Conservation (phyloP, 495 filamentous ascomycete species). For the Penicillium roqueforti region DNA sequence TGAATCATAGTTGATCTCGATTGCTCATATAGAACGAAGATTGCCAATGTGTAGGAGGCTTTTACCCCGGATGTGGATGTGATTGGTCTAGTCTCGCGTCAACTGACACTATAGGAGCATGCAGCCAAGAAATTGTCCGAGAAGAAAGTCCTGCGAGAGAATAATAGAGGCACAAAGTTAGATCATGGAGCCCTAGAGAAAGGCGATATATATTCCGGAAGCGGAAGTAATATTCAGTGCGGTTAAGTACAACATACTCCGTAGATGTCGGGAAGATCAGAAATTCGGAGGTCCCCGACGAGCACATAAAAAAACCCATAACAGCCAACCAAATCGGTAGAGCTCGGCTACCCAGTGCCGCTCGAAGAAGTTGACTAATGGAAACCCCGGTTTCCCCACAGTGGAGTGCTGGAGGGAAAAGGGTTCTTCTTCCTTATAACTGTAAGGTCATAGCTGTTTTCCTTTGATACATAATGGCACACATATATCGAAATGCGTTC, state of each 20-base stretch:
- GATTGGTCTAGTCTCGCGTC: slow-evolving; percentile 2
- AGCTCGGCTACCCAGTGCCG: slow-evolving; percentile 29
- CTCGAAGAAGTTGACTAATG: slow-evolving; percentile 22
- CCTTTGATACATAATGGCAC: background rate
- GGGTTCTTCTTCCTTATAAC: background rate
- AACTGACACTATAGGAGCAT: background rate
- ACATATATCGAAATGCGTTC: background rate
- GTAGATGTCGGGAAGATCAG: background rate
- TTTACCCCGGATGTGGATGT: background rate
- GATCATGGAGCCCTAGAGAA: background rate
- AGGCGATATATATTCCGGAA: background rate
- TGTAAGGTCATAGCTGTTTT: background rate
- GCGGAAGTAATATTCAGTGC: background rate
- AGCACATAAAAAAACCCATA: background rate
- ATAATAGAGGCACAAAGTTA: background rate
- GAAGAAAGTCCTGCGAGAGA: too few species aligned
- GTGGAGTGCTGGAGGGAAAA: slow-evolving; percentile 11
- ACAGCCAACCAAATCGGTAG: slow-evolving; percentile 16
- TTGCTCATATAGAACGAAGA: background rate
- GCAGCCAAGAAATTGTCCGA: slow-evolving; percentile 3
- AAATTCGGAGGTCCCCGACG: slow-evolving; percentile 3
- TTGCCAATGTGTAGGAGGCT: background rate
- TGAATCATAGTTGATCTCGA: background rate
- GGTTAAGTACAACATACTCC: too few species aligned
- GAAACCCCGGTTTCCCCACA: slow-evolving; percentile 16